Conservation (phyloP, 108 stramenopile genomes). For the Schizochytrium sp. region DNA sequence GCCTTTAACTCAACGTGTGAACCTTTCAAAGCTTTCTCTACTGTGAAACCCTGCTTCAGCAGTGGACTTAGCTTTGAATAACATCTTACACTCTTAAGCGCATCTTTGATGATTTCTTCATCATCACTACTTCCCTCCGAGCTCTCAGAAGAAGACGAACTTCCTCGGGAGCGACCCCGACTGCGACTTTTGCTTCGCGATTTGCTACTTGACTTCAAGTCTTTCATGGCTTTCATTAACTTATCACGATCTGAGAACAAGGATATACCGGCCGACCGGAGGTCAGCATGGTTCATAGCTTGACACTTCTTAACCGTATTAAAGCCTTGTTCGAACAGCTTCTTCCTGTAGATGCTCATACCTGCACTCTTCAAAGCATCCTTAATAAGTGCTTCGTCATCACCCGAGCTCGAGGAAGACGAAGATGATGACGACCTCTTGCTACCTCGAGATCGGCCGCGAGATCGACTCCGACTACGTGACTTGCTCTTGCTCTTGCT, state of each 20-base stretch:
- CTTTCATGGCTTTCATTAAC: neutral
- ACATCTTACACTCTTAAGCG: too few relatives aligned
- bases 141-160: too few relatives aligned
- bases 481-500: neutral
- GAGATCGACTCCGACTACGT: conserved; percentile 3
- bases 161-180: neutral
- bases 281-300: neutral
- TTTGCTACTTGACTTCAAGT: neutral
- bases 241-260: neutral
- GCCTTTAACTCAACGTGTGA: conserved; percentile 2
- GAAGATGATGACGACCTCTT: neutral
- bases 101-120: too few relatives aligned
- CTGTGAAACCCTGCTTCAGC: neutral
- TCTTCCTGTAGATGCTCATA: neutral
- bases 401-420: neutral
- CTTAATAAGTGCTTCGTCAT: neutral
- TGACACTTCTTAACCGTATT: conserved; percentile 11
- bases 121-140: too few relatives aligned
- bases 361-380: neutral
- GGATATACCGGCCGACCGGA: neutral
- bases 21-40: neutral
- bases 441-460: neutral
- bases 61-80: too few relatives aligned
- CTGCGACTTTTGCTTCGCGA: neutral
- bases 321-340: neutral